Evolutionary conservation across 2,329 filamentous ascomycete genomes (phyloP).

Genomic region (Hypoxylon sp.): DNA sequence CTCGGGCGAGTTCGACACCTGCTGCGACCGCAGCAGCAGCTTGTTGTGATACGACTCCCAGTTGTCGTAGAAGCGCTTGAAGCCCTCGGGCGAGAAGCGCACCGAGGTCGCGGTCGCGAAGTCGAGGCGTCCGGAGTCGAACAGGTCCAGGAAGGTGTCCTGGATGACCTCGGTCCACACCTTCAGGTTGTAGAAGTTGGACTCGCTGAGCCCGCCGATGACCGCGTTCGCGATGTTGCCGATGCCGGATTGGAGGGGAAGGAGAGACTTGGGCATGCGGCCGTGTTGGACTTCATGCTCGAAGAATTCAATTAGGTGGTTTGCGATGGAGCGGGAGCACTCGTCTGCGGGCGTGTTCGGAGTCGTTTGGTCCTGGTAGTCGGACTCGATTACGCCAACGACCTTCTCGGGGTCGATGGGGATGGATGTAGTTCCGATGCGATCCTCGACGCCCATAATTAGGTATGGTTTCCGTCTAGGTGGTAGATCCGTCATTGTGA

Average conservation of each 20-base stretch:
- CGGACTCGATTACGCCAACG: slow-evolving; percentile 84
- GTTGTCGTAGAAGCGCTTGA: slow-evolving; percentile 89
- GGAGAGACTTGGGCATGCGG: slow-evolving; percentile 79
- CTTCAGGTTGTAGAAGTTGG: slow-evolving; percentile 87
- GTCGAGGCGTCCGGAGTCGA: slow-evolving; percentile 87
- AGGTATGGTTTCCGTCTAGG: slow-evolving; percentile 86
- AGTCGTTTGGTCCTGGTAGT: slow-evolving; percentile 81
- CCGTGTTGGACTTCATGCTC: slow-evolving; percentile 86
- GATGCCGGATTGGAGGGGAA: slow-evolving; percentile 88
- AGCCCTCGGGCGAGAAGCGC: slow-evolving; percentile 90
- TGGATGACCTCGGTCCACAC: slow-evolving; percentile 96
- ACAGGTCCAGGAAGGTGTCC: slow-evolving; percentile 92
- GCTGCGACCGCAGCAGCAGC: slow-evolving; percentile 87
- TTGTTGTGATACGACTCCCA: slow-evolving; percentile 85
- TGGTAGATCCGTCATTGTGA: slow-evolving; percentile 88
- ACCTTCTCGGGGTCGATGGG: slow-evolving; percentile 88
- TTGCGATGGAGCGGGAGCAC: slow-evolving; percentile 77
- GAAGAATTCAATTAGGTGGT: slow-evolving; percentile 83
- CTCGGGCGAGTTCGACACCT: slow-evolving; percentile 89
- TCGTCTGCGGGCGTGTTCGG: slow-evolving; percentile 84
- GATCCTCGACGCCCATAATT: slow-evolving; percentile 86
- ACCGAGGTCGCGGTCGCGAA: slow-evolving; percentile 92
- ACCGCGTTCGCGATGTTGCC: slow-evolving; percentile 96
- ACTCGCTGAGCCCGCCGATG: slow-evolving; percentile 82
- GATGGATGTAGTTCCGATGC: slow-evolving; percentile 85